Conservation (phyloP, 148 eudicot genomes). For the Beta vulgaris region DNA sequence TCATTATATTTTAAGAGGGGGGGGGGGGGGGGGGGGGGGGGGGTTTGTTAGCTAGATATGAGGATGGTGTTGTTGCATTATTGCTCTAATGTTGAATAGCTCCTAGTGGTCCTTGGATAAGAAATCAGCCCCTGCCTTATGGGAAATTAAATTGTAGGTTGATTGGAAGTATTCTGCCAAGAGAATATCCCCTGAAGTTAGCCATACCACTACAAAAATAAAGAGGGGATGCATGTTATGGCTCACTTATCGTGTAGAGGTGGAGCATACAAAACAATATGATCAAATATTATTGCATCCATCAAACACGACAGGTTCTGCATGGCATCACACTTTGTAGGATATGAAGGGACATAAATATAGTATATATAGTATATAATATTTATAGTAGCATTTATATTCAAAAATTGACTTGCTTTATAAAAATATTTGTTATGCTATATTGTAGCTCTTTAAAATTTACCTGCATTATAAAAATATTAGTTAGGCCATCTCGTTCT, state of each 20-base stretch:
- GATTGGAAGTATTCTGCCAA: neutral
- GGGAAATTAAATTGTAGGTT: constrained; percentile 8
- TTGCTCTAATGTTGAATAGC: neutral
- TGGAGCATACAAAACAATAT: neutral
- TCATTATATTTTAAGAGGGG: no score
- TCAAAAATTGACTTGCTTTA: no score
- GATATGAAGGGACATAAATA: neutral
- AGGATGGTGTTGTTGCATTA: neutral
- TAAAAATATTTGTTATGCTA: no score
- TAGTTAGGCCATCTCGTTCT: no score
- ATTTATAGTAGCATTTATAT: no score
- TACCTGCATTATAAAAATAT: no score
- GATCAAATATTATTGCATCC: neutral
- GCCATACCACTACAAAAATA: neutral
- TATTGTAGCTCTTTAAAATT: no score
- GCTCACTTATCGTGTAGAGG: no score
- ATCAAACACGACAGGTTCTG: neutral
- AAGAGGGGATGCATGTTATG: neutral
- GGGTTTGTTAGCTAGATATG: neutral
- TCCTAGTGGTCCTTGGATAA: constrained; percentile 26
- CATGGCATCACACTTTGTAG: neutral
- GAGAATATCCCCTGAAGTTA: constrained; percentile 13
- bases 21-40: no score
- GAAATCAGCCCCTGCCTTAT: constrained; percentile 26
- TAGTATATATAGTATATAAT: no score